Base-by-base conservation (phyloP, 306 rosid species). In the Betula pendula region DNA sequence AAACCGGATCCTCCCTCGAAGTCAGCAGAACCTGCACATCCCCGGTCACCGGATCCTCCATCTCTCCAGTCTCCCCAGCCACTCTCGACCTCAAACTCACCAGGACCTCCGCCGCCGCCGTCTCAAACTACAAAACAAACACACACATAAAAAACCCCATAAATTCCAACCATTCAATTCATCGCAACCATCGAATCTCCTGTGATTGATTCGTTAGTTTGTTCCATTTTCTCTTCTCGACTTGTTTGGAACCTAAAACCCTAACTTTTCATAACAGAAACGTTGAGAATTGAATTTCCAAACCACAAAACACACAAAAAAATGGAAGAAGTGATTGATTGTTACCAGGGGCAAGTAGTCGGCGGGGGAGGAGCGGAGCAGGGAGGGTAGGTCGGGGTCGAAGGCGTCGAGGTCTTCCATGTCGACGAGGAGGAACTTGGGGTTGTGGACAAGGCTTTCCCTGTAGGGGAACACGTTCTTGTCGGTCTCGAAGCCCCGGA, bases 91-190 rank as follows among this genome's bases (percentile, higher is more conserved):
- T 92, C 82, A 92, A 74, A 86, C 83, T 85, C 68, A 86, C 92
- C 85, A 88, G 82, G 80, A 96, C 98, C 85, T 92, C 97, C 1
- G 92, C 98, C 15, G 99, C 99, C 8, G 99, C 99, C 65, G 88
- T 88, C 87, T 96, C 99, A 38, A 96, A 89, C 98, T 94, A 66
- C 80, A 73, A 75, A 66, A 79, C 49, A 24, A 48, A 4, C 29
- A 2, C 4, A 22, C 42, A 48, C n/a, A 4, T 44, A 6, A 80
- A 50, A 77, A 12, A 1, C 19, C 29, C 66, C 22, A 25, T 0
- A 51, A 45, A 77, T 0, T 43, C 10, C 31, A 45, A 45, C 49
- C 49, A 11, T 45, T 3, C 49, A 13, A 45, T 10, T 10, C 16
- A 38, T 38, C 8, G 42, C 42, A 38, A 38, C 42, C 42, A 38